Conservation (phyloP, 2,329 filamentous ascomycete genomes). For the Fusarium nisikadoi region DNA sequence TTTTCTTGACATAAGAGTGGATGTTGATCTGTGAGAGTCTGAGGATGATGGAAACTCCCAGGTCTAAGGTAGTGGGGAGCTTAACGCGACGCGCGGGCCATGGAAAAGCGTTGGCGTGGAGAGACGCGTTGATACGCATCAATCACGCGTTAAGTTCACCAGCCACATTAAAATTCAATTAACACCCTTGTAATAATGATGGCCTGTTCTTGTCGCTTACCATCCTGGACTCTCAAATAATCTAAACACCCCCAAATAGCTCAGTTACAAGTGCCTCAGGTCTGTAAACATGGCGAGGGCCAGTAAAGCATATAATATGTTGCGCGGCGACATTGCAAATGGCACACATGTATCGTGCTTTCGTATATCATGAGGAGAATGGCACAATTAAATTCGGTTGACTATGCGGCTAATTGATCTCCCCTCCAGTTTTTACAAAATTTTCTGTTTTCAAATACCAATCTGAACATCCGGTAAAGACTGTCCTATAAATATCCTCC, state of each 20-base stretch:
- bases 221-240: not conserved
- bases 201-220: not conserved
- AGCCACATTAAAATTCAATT: conserved; percentile 10
- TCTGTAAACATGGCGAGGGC: not conserved
- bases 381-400: conserved; percentile 38
- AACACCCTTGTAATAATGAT: conserved; percentile 4
- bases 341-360: not conserved
- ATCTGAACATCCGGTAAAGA: conserved; percentile 26
- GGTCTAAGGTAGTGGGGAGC: conserved; percentile 42
- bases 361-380: conserved; percentile 24
- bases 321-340: not conserved
- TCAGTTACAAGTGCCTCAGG: not conserved
- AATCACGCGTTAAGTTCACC: conserved; percentile 19
- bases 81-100: conserved; percentile 48
- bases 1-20: conserved; percentile 6
- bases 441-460: not conserved
- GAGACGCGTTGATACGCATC: conserved; percentile 42
- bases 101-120: conserved; percentile 36
- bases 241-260: not conserved
- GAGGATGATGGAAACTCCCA: not conserved
- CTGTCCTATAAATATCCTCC: conserved; percentile 17
- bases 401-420: conserved; percentile 30
- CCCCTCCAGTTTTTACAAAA: conserved; percentile 28
- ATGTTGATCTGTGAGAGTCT: conserved; percentile 9
- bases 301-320: not conserved